Evolutionary conservation across 2,329 filamentous ascomycete genomes (phyloP), one percentile per base, ranked within the genome.

Genomic region (Escovopsis sp.): DNA sequence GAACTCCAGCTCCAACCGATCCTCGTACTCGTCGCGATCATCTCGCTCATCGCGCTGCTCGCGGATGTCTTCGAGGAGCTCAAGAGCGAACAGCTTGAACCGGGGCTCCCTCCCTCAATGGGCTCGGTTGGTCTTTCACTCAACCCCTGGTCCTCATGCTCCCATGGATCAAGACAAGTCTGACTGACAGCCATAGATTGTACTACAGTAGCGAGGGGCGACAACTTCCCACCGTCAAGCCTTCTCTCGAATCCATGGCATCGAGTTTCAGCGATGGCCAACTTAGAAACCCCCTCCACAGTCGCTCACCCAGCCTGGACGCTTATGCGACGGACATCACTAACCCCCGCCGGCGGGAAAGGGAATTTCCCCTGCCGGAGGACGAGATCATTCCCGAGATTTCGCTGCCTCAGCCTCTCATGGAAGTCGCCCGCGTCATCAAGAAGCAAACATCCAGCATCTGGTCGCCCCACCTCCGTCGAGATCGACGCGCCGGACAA

Each of bases 391-490:
- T 19, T 33, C 43, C 63, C n/a, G 55, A 70, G 51, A 63, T 66
- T 16, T 66, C 66, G 26, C 51, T 49, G 4, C 54, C 58, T 7
- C 48, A 53, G 12, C 53, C 57, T 11, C 45, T 49, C 6, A 38
- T 51, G 30, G 39, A 45, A 11, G 45, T 50, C 17, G 47, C 51
- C 6, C 47, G 48, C 6, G 47, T 43, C 27, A 41, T 60, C 18
- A 57, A 53, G 44, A 67, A 69, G 51, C 67, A 68, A 45, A 62
- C 65, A 35, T 70, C 76, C 27, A 68, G 72, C 43, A 66, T 80
- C 42, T 84, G 79, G 76, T 84, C 79, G 4, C 80, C 81, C 9
- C 81, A 86, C 55, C 58, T 87, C 21, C 68, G 69, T 34, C 61
- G 65, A 11, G 79, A 86, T 49, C 66, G 70, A 38, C 63, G 76